Conservation (phyloP, 352 stramenopile species). For the Globisporangium carolinianum region DNA sequence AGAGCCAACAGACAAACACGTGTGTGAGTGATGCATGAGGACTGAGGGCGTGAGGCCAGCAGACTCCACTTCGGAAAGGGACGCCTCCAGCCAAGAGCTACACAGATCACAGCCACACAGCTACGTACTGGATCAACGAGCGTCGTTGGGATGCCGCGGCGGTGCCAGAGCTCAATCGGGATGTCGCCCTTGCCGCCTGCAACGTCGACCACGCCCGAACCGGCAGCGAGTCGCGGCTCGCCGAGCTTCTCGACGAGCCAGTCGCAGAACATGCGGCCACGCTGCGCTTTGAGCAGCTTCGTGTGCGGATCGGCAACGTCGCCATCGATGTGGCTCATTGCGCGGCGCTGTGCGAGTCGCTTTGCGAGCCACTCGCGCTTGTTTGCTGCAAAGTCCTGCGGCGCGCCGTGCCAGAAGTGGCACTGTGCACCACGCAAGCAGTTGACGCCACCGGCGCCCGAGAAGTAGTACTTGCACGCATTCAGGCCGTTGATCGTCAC, state of each 20-base stretch:
- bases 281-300: constrained; percentile 68
- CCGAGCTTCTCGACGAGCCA: constrained; percentile 76
- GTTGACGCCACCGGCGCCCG: constrained; percentile 43
- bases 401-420: constrained; percentile 74
- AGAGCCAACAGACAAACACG: background rate
- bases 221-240: constrained; percentile 23
- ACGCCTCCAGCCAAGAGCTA: too few relatives aligned
- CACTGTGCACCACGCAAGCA: constrained; percentile 62
- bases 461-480: constrained; percentile 85
- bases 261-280: constrained; percentile 69
- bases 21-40: background rate
- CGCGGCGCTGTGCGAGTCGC: constrained; percentile 52
- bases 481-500: constrained; percentile 75
- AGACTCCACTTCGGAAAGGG: background rate
- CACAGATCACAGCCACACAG: too few relatives aligned
- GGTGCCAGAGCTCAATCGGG: constrained; percentile 75
- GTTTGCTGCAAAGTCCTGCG: constrained; percentile 58
- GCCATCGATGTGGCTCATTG: constrained; percentile 43
- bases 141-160: constrained; percentile 67
- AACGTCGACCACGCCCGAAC: constrained; percentile 79
- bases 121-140: constrained; percentile 75
- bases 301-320: constrained; percentile 54
- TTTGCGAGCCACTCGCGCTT: constrained; percentile 59
- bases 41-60: too few relatives aligned
- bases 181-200: constrained; percentile 87